phyloP scores from a whole-genome alignment of 148 eudicot genomes.

The Camellia sinensis region DNA sequence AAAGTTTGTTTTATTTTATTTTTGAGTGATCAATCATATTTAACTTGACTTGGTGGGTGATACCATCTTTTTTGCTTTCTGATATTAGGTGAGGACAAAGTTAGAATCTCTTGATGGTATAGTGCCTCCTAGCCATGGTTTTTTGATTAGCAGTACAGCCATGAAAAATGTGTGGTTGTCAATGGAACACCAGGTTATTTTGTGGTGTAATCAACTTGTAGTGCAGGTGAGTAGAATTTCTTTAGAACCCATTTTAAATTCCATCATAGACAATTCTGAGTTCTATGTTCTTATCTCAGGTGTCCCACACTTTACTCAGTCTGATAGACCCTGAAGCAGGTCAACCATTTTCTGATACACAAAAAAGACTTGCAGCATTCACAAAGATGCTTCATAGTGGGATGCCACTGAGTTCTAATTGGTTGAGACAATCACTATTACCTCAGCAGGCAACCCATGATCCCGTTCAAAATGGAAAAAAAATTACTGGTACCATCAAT shows the following conservation, averaged over 20 bases:
- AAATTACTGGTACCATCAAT: slow-evolving; percentile 44
- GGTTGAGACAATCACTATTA: slow-evolving; percentile 35
- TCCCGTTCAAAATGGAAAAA: slow-evolving; percentile 31
- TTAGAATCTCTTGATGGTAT: slow-evolving; percentile 87
- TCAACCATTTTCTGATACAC: slow-evolving; percentile 57
- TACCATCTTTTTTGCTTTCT: slow-evolving; percentile 16
- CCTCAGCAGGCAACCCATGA: slow-evolving; percentile 28
- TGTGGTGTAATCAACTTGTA: slow-evolving; percentile 95
- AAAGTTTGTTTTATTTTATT: not conserved
- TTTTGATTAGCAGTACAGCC: slow-evolving; percentile 74
- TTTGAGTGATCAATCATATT: not conserved
- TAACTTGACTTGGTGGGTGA: not conserved
- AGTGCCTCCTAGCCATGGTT: slow-evolving; percentile 87
- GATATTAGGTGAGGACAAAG: slow-evolving; percentile 71
- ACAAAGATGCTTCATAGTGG: slow-evolving; percentile 85
- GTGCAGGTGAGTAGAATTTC: slow-evolving; percentile 61
- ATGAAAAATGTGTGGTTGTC: slow-evolving; percentile 97
- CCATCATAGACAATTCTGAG: slow-evolving; percentile 20
- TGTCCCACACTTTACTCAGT: slow-evolving; percentile 90
- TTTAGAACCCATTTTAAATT: not conserved
- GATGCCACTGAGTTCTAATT: slow-evolving; percentile 55
- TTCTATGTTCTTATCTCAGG: slow-evolving; percentile 39
- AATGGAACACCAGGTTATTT: slow-evolving; percentile 94
- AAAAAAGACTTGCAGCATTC: slow-evolving; percentile 66
- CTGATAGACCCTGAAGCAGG: slow-evolving; percentile 68